Percentiles rank a stretch among this genome's conserved stretches.
phyloP scores from a whole-genome alignment of 345 rosid species.

The Salix purpurea region DNA sequence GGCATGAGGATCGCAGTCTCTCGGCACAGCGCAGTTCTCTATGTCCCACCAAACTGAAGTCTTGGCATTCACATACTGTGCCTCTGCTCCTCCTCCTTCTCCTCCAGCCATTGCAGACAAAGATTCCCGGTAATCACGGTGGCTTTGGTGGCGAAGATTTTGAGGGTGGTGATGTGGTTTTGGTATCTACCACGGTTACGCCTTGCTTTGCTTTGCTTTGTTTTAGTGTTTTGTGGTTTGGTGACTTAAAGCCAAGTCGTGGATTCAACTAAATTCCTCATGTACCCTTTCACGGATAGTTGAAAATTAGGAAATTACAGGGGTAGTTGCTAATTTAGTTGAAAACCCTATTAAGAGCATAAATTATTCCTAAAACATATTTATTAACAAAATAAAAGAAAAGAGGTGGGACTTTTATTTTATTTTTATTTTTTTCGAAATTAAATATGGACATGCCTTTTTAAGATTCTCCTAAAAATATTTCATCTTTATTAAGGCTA shows the following conservation, averaged over 20 bases:
- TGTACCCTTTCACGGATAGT: neutral
- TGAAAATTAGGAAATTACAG: too few relatives aligned
- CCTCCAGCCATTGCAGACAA: neutral
- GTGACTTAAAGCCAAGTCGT: too few relatives aligned
- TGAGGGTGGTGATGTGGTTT: neutral
- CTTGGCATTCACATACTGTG: constrained; percentile 66
- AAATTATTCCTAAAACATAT: too few relatives aligned
- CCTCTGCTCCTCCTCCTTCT: constrained; percentile 38
- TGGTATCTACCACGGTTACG: neutral
- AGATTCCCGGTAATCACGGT: neutral
- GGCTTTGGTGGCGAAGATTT: neutral
- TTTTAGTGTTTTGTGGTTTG: too few relatives aligned
- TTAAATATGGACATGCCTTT: too few relatives aligned
- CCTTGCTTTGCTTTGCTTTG: neutral
- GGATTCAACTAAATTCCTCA: neutral
- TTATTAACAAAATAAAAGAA: too few relatives aligned
- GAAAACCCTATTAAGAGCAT: too few relatives aligned
- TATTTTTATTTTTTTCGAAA: too few relatives aligned
- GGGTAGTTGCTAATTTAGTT: too few relatives aligned
- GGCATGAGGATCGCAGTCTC: constrained; percentile 58
- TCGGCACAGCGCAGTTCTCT: constrained; percentile 85
- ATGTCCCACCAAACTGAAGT: constrained; percentile 97
- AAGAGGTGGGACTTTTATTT: too few relatives aligned
- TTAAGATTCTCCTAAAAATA: too few relatives aligned
- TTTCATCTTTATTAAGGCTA: too few relatives aligned